These are phyloP conservation scores for Chaetoceros muelleri DNA, from an alignment of 108 stramenopile genomes.

Conservation along the genomic window DNA sequence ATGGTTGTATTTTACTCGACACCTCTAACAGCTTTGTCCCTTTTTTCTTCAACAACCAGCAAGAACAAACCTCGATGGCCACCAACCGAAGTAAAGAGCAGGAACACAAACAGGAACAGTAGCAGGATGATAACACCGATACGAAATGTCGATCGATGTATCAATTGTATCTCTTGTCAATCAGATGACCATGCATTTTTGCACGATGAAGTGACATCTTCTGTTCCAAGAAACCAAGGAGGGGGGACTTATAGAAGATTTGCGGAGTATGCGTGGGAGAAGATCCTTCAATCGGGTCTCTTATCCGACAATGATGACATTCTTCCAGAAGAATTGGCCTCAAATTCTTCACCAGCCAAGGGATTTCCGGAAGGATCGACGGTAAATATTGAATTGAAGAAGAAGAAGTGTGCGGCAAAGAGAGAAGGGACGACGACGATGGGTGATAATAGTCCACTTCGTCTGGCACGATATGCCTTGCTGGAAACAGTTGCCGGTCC, in stretches of 20 bases:
- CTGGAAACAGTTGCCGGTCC: constrained; percentile 46
- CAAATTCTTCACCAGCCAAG: constrained; percentile 34
- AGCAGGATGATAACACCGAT: too few relatives aligned
- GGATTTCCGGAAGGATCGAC: constrained; percentile 21
- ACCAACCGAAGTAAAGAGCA: too few relatives aligned
- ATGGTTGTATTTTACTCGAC: too few relatives aligned
- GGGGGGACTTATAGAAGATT: constrained; percentile 31
- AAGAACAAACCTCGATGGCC: too few relatives aligned
- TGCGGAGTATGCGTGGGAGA: constrained; percentile 40
- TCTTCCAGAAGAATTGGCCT: constrained; percentile 16
- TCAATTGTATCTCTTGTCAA: too few relatives aligned
- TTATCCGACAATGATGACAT: not conserved
- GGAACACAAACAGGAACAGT: too few relatives aligned
- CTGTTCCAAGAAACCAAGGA: not conserved
- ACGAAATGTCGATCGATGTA: too few relatives aligned
- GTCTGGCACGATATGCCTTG: constrained; percentile 45
- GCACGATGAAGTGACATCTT: too few relatives aligned
- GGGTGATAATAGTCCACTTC: constrained; percentile 2
- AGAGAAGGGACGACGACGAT: not conserved
- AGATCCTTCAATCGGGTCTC: constrained; percentile 9
- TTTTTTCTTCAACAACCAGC: too few relatives aligned
- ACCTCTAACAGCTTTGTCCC: too few relatives aligned
- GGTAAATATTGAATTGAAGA: constrained; percentile 13
- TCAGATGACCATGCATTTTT: too few relatives aligned
- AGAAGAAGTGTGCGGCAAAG: not conserved